Percentiles rank a stretch among this genome's conserved stretches.
These are phyloP conservation scores for Allium sativum DNA, from an alignment of 106 monocot genomes.

Conservation along the genomic window DNA sequence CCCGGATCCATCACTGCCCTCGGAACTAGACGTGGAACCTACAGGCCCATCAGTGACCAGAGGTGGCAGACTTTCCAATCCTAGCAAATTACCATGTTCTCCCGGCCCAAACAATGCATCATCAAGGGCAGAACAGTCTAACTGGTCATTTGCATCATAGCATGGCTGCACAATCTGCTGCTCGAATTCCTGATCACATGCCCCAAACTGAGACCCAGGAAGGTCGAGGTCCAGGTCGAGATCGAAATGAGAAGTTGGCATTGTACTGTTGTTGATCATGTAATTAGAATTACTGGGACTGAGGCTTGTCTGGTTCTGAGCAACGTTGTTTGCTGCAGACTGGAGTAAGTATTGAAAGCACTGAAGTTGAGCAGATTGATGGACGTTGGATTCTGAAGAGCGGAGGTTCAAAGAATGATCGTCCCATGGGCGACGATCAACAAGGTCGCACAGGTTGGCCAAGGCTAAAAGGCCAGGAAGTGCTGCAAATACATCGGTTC, in stretches of 20 bases:
- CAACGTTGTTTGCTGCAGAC: constrained; percentile 10
- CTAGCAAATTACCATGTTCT: constrained; percentile 3
- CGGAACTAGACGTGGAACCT: constrained; percentile 22
- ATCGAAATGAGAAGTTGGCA: constrained; percentile 4
- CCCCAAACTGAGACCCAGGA: not conserved
- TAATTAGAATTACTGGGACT: not conserved
- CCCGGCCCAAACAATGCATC: constrained; percentile 12
- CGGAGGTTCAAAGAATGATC: constrained; percentile 34
- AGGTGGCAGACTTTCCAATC: constrained; percentile 7
- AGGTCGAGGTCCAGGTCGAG: not conserved
- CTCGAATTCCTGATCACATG: constrained; percentile 5
- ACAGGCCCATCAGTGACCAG: constrained; percentile 16
- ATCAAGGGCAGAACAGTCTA: constrained; percentile 15
- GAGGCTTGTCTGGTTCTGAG: not conserved
- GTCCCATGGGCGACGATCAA: constrained; percentile 22
- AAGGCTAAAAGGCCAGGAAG: constrained; percentile 71
- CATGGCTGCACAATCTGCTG: constrained; percentile 6
- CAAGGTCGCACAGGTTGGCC: constrained; percentile 40
- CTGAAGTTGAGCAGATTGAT: constrained; percentile 44
- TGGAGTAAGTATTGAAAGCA: constrained; percentile 56
- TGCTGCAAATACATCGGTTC: constrained; percentile 69
- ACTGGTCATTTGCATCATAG: constrained; percentile 14
- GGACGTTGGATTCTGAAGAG: constrained; percentile 32
- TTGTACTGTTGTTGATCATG: constrained; percentile 1
- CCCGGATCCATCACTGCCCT: constrained; percentile 2